Evolutionary conservation across 2,329 filamentous ascomycete species (phyloP).

Genomic region (Thelonectria blattea): DNA sequence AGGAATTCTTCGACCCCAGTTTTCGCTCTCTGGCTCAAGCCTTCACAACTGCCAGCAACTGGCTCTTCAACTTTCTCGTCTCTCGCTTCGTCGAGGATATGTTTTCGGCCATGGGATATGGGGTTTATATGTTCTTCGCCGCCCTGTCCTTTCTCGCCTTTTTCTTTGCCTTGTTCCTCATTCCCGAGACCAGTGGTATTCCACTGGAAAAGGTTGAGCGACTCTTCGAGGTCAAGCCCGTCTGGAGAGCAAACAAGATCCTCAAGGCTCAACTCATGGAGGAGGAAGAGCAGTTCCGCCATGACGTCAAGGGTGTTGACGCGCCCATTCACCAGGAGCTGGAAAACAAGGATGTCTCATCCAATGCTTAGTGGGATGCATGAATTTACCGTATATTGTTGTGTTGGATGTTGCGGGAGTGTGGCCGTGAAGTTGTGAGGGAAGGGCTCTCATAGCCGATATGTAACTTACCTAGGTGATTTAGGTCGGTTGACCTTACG

Average conservation of each 20-base stretch:
- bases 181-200: conserved; percentile 60
- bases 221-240: conserved; percentile 49
- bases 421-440: too few relatives aligned
- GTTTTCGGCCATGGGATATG: conserved; percentile 52
- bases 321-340: conserved; percentile 6
- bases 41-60: conserved; percentile 62
- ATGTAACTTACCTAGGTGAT: too few relatives aligned
- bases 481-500: too few relatives aligned
- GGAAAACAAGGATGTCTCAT: conserved; percentile 15
- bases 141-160: conserved; percentile 53
- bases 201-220: conserved; percentile 58
- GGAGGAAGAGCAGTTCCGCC: conserved; percentile 32
- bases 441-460: too few relatives aligned
- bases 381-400: not conserved
- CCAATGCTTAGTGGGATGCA: conserved; percentile 1
- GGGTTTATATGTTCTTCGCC: conserved; percentile 63
- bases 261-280: conserved; percentile 28
- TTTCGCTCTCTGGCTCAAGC: conserved; percentile 58
- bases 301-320: conserved; percentile 28
- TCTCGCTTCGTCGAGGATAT: conserved; percentile 60
- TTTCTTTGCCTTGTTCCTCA: conserved; percentile 56
- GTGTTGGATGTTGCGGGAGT: too few relatives aligned
- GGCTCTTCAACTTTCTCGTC: conserved; percentile 63
- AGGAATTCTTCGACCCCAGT: conserved; percentile 62
- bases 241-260: conserved; percentile 32